Evolutionary conservation across 192 early-diverging fungal genomes (phyloP).

Genomic region (Phlyctochytrium bullatum): DNA sequence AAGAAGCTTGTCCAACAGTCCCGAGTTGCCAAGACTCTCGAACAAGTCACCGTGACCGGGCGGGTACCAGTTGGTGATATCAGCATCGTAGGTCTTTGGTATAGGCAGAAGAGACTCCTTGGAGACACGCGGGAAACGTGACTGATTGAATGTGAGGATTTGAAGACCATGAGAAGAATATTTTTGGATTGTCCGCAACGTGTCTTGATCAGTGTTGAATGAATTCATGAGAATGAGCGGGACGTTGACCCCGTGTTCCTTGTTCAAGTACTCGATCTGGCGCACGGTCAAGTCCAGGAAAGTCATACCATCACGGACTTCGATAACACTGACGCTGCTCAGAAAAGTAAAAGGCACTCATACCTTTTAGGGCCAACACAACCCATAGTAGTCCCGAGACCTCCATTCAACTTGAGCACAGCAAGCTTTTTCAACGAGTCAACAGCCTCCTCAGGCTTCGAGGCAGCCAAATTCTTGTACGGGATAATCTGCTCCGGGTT

Average conservation of each 20-base stretch:
- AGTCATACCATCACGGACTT: slow-evolving; percentile 97
- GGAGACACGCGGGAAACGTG: slow-evolving; percentile 86
- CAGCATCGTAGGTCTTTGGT: slow-evolving; percentile 63
- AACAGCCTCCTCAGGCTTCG: slow-evolving; percentile 37
- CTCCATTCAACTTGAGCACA: slow-evolving; percentile 99
- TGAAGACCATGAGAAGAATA: slow-evolving; percentile 88
- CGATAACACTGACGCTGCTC: slow-evolving; percentile 69
- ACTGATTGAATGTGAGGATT: slow-evolving; percentile 98
- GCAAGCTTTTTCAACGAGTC: slow-evolving; percentile 85
- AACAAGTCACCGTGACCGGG: slow-evolving; percentile 99
- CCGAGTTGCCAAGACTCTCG: slow-evolving; percentile 90
- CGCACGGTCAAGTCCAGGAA: slow-evolving; percentile 98
- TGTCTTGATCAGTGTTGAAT: slow-evolving; percentile 99
- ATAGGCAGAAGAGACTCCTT: slow-evolving; percentile 90
- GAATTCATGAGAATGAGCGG: slow-evolving; percentile 99
- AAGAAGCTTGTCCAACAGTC: slow-evolving; percentile 88
- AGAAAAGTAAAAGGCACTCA: not conserved
- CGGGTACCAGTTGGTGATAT: slow-evolving; percentile 69
- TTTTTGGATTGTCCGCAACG: slow-evolving; percentile 96
- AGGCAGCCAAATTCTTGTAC: slow-evolving; percentile 69
- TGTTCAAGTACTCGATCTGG: slow-evolving; percentile 98
- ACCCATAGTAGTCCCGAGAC: slow-evolving; percentile 99
- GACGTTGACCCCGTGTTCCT: slow-evolving; percentile 81
- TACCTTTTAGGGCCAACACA: slow-evolving; percentile 93
- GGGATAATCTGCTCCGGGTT: slow-evolving; percentile 74